A percentile compares a stretch with the other conserved stretches of the same genome.
Evolutionary conservation across 495 filamentous ascomycete species (phyloP).

Genomic region (Podospora appendiculata): DNA sequence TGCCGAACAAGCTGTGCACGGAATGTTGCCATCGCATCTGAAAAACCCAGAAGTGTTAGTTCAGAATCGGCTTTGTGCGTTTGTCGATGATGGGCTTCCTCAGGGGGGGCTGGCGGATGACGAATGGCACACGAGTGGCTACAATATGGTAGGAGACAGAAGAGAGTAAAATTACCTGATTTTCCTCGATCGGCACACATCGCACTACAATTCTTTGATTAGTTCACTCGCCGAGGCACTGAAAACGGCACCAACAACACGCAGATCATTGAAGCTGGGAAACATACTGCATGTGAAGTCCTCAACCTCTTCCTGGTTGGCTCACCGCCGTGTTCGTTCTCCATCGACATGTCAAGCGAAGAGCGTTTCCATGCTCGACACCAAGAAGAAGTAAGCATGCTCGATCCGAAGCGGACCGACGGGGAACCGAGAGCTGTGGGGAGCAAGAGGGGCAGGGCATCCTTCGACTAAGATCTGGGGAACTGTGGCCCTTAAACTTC

Average conservation of each 20-base stretch:
- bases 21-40: constrained; percentile 27
- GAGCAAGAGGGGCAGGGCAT: constrained; percentile 3
- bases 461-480: background rate
- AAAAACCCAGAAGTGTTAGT: background rate
- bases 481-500: constrained; percentile 1
- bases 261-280: too few relatives aligned
- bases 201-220: constrained; percentile 7
- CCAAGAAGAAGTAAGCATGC: background rate
- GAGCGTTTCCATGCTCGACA: background rate
- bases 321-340: constrained; percentile 5
- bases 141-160: too few relatives aligned
- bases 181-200: constrained; percentile 17
- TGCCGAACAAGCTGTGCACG: constrained; percentile 20
- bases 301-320: constrained; percentile 18
- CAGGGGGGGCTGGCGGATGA: too few relatives aligned
- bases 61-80: background rate
- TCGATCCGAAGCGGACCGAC: constrained; percentile 17
- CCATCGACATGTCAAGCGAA: background rate
- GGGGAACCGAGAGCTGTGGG: background rate
- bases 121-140: too few relatives aligned
- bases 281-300: constrained; percentile 18
- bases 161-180: constrained; percentile 9
- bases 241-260: too few relatives aligned
- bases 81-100: background rate
- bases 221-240: background rate